A percentile compares a stretch with the other conserved stretches of the same genome.
Conservation (phyloP, 2,329 filamentous ascomycete species). For the Lachnellula arida region DNA sequence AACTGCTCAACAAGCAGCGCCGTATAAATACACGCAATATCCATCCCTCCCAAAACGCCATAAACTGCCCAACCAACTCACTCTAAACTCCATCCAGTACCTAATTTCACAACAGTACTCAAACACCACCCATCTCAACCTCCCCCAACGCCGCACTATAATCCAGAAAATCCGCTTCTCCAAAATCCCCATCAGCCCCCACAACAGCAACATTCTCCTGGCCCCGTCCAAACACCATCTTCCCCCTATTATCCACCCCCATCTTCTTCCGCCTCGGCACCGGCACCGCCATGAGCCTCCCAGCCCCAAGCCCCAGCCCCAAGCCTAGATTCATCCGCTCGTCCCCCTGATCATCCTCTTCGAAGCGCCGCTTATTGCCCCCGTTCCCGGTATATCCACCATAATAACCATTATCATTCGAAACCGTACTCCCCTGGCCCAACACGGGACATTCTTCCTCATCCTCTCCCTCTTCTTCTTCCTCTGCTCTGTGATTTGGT, state of each 20-base stretch:
- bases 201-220: slow-evolving; percentile 43
- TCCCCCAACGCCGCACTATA: slow-evolving; percentile 26
- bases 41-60: neutral
- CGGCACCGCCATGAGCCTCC: slow-evolving; percentile 22
- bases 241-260: slow-evolving; percentile 21
- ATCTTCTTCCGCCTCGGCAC: slow-evolving; percentile 18
- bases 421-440: slow-evolving; percentile 26
- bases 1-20: neutral
- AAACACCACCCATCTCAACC: slow-evolving; percentile 31
- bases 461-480: slow-evolving; percentile 42
- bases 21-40: neutral
- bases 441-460: slow-evolving; percentile 24
- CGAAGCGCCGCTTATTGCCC: slow-evolving; percentile 25
- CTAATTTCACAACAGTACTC: neutral
- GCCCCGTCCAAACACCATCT: slow-evolving; percentile 13
- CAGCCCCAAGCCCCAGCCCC: slow-evolving; percentile 14
- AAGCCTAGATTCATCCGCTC: neutral
- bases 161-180: slow-evolving; percentile 63
- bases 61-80: neutral
- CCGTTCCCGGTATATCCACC: neutral
- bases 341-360: slow-evolving; percentile 19
- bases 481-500: slow-evolving; percentile 33
- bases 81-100: neutral
- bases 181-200: slow-evolving; percentile 47
- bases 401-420: slow-evolving; percentile 7